Base-by-base conservation (phyloP, 106 monocot genomes). In the Cymbidium sinense region DNA sequence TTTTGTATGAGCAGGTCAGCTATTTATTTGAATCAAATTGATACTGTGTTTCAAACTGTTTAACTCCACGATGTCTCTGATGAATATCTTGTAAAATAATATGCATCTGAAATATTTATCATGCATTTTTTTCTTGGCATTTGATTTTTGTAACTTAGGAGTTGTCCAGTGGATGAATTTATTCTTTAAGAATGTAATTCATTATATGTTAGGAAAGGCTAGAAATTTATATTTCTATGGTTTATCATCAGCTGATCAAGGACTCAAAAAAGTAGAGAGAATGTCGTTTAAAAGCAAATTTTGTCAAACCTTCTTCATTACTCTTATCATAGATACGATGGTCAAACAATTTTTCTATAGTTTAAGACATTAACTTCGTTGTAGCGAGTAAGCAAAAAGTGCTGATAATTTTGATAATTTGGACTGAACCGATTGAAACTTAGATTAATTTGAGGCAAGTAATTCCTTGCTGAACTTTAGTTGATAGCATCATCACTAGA, bases 1-100 rank as follows among this genome's bases (percentile, higher is more conserved):
- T 87, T 65, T 77, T 99, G 41, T 99, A 94, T 85, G 88, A 94
- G 2, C 94, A 99, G 93, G 98, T 94, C 34, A 71, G 71, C 71
- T 71, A 2, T n/a, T 2, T 39, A 39, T 17, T 33, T 69, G 69
- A 69, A 69, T 34, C 34, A 69, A 31, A 17, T 29, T 34, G 4
- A 69, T 69, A 6, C 61, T 62, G 61, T 62, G 25, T 25, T 62
- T 25, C 27, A 6, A n/a, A 62, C 11, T 62, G 7, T 23, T 62
- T 62, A 5, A 54, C 20, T 19, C 19, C 18, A 6, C 9, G 41
- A 9, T 41, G 41, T 41, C 5, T 9, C n/a, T n/a, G n/a, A 9
- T 7, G 5, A 41, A 41, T 47, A 47, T 47, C 47, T 47, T 47
- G 47, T 47, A 47, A 47, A 47, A 47, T 47, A 12, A 47, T 47